Evolutionary conservation across 2,329 filamentous ascomycete species (phyloP).

Genomic region (Trichoderma guizhouense): DNA sequence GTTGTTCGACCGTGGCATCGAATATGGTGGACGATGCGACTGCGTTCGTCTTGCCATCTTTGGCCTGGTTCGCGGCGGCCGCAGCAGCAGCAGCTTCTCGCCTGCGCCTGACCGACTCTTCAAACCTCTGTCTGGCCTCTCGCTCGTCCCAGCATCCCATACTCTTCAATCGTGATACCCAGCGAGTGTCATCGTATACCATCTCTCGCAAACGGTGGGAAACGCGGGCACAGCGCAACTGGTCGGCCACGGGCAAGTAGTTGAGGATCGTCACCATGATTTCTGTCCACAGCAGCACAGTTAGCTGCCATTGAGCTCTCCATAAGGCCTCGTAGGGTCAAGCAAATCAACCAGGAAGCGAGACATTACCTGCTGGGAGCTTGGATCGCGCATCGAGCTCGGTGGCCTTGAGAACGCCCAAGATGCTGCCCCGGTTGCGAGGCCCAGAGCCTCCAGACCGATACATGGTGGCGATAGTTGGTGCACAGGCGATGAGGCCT

Average conservation of each 20-base stretch:
- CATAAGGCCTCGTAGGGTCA: not conserved
- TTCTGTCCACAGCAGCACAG: conserved; percentile 48
- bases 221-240: conserved; percentile 78
- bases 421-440: conserved; percentile 50
- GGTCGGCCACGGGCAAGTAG: conserved; percentile 79
- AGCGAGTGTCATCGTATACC: conserved; percentile 97
- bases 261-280: conserved; percentile 86
- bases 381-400: conserved; percentile 72
- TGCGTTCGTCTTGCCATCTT: conserved; percentile 22
- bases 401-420: conserved; percentile 74
- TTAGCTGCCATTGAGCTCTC: conserved; percentile 9
- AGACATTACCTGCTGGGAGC: conserved; percentile 69
- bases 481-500: conserved; percentile 14
- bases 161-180: conserved; percentile 78
- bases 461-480: conserved; percentile 36
- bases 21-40: conserved; percentile 58
- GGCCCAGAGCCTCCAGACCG: conserved; percentile 38
- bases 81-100: conserved; percentile 49
- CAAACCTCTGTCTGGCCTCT: conserved; percentile 77
- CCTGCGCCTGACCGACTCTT: conserved; percentile 62
- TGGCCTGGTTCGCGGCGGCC: conserved; percentile 19
- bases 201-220: conserved; percentile 91
- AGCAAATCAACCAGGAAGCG: not conserved
- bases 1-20: conserved; percentile 67
- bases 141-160: conserved; percentile 92